Evolutionary conservation across 495 filamentous ascomycete genomes (phyloP), one percentile per base, ranked within the genome.

Genomic region (Xylaria grammica): DNA sequence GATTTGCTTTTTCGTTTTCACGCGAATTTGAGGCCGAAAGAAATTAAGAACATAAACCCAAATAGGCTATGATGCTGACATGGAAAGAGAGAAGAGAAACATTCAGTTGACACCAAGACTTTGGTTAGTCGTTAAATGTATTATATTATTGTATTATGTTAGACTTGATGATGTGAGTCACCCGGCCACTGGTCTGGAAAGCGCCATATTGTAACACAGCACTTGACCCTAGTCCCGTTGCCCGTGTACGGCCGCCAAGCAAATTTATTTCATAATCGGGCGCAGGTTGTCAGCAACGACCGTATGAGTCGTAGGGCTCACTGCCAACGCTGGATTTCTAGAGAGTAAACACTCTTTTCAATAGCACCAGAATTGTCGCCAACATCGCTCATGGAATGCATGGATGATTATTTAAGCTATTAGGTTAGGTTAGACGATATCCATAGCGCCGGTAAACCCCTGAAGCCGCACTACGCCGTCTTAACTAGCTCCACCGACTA

Each of bases 121-220:
- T 11, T 11, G 32, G 32, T 36, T 36, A 36, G 32, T 36, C n/a
- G n/a, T 36, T 11, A 36, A 11, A 36, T 11, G 32, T n/a, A n/a
- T n/a, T n/a, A n/a, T n/a, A n/a, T 36, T 42, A 42, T 17, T 15
- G 40, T n/a, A 20, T 4, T 40, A 24, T 45, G 36, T 42, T 44
- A 22, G 19, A 11, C 19, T 48, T 3, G 30, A 38, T 50, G 22
- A 6, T 22, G 32, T 60, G 58, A 60, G 58, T 60, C 58, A 60
- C 45, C 20, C 58, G 30, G 58, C 11, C 11, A 50, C 30, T 27
- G 29, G 7, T 15, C 22, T n/a, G 19, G 22, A 6, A n/a, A n/a
- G n/a, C n/a, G n/a, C n/a, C n/a, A n/a, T n/a, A n/a, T 32, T 38
- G 55, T 34, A 29, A 64, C 30, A 10, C 17, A 38, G 29, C 19